These are phyloP conservation scores for Tetrapisispora arboricola DNA, from an alignment of 805 yeast species.

Conservation along the genomic window DNA sequence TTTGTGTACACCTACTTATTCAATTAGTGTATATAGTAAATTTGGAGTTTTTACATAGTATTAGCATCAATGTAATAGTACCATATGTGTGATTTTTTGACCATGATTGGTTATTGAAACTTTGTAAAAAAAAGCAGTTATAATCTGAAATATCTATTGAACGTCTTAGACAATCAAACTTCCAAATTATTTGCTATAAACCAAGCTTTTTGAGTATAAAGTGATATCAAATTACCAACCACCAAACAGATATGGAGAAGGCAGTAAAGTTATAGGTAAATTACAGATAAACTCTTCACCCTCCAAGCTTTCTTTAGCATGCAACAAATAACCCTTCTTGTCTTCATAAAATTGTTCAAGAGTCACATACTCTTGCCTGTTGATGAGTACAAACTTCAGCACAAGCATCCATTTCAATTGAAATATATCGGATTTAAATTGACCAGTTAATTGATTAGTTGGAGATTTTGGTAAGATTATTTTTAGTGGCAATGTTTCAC, in stretches of 20 bases:
- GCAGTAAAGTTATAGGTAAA: conserved; percentile 37
- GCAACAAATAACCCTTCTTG: conserved; percentile 27
- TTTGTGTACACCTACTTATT: too few species aligned
- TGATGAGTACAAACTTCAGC: conserved; percentile 30
- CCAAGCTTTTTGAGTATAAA: too few species aligned
- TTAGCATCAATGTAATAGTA: too few species aligned
- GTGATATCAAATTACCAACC: conserved; percentile 33
- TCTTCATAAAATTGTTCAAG: conserved; percentile 28
- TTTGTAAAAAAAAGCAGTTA: too few species aligned
- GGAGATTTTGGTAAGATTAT: conserved; percentile 28
- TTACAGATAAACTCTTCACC: conserved; percentile 36
- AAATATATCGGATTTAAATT: conserved; percentile 33
- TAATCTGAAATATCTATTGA: too few species aligned
- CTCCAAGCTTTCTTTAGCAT: conserved; percentile 28
- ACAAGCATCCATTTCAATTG: conserved; percentile 31
- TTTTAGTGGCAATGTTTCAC: conserved; percentile 21
- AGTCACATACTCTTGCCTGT: conserved; percentile 10
- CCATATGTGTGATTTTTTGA: too few species aligned
- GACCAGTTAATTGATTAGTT: conserved; percentile 28
- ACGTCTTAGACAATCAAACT: too few species aligned
- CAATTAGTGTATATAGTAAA: too few species aligned
- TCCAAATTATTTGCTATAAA: too few species aligned
- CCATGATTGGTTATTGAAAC: too few species aligned
- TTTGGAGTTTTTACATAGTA: too few species aligned
- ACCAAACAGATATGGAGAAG: conserved; percentile 38